These are phyloP conservation scores for Clarireedia paspali DNA, from an alignment of 2,329 filamentous ascomycete species.

Conservation along the genomic window DNA sequence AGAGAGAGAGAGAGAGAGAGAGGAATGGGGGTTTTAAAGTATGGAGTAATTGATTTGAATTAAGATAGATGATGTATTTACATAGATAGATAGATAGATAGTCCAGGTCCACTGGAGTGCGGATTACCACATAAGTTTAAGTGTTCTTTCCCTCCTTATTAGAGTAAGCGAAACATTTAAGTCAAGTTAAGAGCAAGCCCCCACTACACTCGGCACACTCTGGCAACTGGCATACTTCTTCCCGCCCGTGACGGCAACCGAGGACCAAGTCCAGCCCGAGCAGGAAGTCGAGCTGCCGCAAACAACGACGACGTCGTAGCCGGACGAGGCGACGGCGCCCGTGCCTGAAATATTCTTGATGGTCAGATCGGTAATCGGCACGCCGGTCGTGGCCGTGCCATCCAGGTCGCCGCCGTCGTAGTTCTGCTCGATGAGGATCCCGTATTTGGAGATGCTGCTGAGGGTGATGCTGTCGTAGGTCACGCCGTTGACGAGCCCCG, in stretches of 20 bases:
- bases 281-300: constrained; percentile 37
- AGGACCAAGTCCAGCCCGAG: constrained; percentile 45
- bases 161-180: too few relatives aligned
- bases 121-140: too few relatives aligned
- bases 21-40: too few relatives aligned
- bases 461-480: constrained; percentile 47
- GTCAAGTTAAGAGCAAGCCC: neutral
- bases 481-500: constrained; percentile 37
- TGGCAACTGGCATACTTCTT: constrained; percentile 35
- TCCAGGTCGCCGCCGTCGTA: constrained; percentile 30
- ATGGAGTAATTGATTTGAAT: too few relatives aligned
- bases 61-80: too few relatives aligned
- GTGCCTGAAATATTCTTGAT: constrained; percentile 36
- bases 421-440: constrained; percentile 50
- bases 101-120: too few relatives aligned
- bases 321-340: constrained; percentile 28
- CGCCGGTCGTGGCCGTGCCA: constrained; percentile 27
- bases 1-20: too few relatives aligned
- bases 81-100: too few relatives aligned
- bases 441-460: constrained; percentile 36
- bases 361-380: constrained; percentile 45
- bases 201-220: constrained; percentile 28
- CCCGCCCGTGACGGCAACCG: constrained; percentile 43
- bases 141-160: too few relatives aligned
- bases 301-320: constrained; percentile 42